A percentile compares a stretch with the other conserved stretches of the same genome.
These are phyloP conservation scores for Colletotrichum sp. DNA, from an alignment of 2,329 filamentous ascomycete genomes.

Conservation along the genomic window DNA sequence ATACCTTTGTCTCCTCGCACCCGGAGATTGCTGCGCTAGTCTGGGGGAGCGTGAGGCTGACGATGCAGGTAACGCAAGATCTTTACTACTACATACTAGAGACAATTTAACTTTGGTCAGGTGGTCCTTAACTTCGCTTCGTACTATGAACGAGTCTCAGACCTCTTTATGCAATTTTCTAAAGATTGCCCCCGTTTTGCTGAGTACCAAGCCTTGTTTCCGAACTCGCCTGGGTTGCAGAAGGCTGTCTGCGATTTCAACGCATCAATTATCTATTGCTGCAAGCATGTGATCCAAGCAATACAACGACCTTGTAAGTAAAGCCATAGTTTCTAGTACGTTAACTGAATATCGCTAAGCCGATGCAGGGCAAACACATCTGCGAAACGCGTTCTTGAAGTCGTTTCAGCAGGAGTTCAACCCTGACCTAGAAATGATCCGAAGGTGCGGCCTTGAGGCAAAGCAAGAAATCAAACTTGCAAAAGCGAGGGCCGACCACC, in stretches of 20 bases:
- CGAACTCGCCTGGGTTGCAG: background rate
- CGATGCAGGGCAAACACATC: background rate
- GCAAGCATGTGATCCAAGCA: background rate
- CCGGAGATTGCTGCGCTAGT: background rate
- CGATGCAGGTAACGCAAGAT: background rate
- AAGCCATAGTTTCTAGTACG: background rate
- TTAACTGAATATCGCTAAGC: accelerated
- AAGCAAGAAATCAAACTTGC: background rate
- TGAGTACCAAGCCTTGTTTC: background rate
- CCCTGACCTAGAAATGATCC: background rate
- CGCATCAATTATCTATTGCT: background rate
- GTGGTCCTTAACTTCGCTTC: background rate
- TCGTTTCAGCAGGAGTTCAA: background rate
- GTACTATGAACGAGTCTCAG: background rate
- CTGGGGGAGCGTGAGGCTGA: background rate
- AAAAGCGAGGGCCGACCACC: background rate
- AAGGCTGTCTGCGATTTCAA: background rate
- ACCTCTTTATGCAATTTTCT: background rate
- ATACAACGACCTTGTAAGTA: background rate
- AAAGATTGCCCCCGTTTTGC: background rate
- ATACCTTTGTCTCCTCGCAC: background rate
- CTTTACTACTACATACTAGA: background rate
- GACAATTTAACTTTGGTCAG: background rate
- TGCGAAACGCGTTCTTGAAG: background rate
- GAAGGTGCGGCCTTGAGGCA: background rate